Conservation (phyloP, 805 yeast species). For the Isabelozyma gotoi region DNA sequence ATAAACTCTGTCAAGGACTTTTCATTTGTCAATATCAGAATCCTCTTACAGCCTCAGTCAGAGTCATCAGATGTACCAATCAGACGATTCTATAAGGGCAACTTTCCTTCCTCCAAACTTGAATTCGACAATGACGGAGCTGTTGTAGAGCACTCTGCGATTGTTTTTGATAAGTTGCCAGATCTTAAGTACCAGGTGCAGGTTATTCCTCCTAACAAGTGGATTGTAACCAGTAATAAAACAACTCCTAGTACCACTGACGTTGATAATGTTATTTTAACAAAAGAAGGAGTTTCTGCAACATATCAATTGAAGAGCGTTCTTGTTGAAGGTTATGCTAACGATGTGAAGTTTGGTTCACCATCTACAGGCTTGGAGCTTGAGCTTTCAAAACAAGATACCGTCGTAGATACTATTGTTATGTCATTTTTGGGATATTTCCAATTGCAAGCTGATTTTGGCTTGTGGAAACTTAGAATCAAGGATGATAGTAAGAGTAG, state of each 20-base stretch:
- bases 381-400: slow-evolving; percentile 22
- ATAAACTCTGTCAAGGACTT: slow-evolving; percentile 38
- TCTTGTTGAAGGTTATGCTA: slow-evolving; percentile 70
- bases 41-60: slow-evolving; percentile 59
- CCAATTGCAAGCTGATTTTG: slow-evolving; percentile 75
- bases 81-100: slow-evolving; percentile 58
- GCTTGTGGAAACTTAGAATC: slow-evolving; percentile 57
- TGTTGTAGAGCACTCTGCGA: not conserved
- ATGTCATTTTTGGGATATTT: slow-evolving; percentile 85
- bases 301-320: slow-evolving; percentile 52
- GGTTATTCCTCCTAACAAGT: slow-evolving; percentile 20
- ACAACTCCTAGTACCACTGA: slow-evolving; percentile 63
- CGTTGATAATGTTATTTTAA: slow-evolving; percentile 57
- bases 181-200: slow-evolving; percentile 43
- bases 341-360: slow-evolving; percentile 36
- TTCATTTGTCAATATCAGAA: slow-evolving; percentile 50
- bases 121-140: slow-evolving; percentile 28
- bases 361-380: slow-evolving; percentile 55
- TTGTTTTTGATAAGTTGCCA: not conserved
- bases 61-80: slow-evolving; percentile 42
- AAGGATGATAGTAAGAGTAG: slow-evolving; percentile 30
- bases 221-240: slow-evolving; percentile 51
- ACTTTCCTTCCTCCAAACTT: slow-evolving; percentile 31
- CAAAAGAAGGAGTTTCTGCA: slow-evolving; percentile 48
- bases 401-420: slow-evolving; percentile 57